phyloP scores from a whole-genome alignment of 352 stramenopile species.

The Halophytophthora polymorphica region DNA sequence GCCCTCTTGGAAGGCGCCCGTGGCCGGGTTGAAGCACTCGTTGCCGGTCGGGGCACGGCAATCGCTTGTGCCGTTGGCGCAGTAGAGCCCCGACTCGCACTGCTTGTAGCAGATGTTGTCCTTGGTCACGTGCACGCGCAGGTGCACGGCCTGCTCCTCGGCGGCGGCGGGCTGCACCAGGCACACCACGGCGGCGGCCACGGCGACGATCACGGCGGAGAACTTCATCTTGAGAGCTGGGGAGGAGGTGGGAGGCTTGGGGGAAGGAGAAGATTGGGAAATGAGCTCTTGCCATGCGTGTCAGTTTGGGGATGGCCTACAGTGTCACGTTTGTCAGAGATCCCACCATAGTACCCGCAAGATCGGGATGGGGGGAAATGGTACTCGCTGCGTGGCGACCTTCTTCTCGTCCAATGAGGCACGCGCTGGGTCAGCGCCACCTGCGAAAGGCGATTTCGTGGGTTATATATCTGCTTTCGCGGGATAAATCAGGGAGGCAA shows the following conservation, averaged over 20 bases:
- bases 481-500: no score
- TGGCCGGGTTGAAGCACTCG: constrained; percentile 35
- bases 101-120: constrained; percentile 22
- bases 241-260: not conserved
- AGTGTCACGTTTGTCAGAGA: no score
- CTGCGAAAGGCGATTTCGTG: no score
- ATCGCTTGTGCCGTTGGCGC: constrained; percentile 12
- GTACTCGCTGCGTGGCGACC: no score
- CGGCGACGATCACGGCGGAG: constrained; percentile 20
- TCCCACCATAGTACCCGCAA: no score
- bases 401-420: no score
- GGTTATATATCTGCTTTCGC: no score
- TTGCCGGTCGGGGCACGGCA: constrained; percentile 11
- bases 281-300: no score
- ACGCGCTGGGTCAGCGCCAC: no score
- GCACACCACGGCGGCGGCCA: constrained; percentile 18
- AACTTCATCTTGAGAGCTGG: constrained; percentile 25
- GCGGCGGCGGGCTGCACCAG: constrained; percentile 9
- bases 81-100: constrained; percentile 22
- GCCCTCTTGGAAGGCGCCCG: constrained; percentile 12
- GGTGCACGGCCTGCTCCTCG: constrained; percentile 19
- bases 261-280: constrained; percentile 10
- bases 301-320: no score
- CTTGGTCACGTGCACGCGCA: constrained; percentile 26
- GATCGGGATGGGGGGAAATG: no score